Base-by-base conservation (phyloP, 208 protist genomes). In the Plasmodiophora brassicae region DNA sequence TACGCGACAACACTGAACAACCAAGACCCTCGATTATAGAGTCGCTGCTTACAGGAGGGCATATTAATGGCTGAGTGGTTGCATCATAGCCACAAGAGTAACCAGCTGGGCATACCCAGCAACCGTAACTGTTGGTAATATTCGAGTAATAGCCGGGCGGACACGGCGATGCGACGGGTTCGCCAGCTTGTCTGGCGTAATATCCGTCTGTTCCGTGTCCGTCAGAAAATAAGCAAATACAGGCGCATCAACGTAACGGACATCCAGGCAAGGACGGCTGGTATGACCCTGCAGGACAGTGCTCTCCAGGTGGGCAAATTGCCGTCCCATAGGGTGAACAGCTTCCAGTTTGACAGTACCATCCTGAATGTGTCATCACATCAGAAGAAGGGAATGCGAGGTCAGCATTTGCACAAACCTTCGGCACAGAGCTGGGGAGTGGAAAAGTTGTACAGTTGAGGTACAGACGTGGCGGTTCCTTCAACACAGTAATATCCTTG, bases 401-500 rank as follows among this genome's bases (percentile, higher is more conserved):
- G n/a, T n/a, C n/a, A n/a, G n/a, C n/a, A n/a, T n/a, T n/a, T n/a
- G 50, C 25, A 14, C 25, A 57, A 25, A 57, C 50, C 50, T 78
- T 78, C 65, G 5, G 65, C 5, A 32, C 65, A 78, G 41, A 78
- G 5, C n/a, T 78, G 65, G 41, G 65, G 65, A 38, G 65, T 78
- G 14, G 14, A 38, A 32, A 38, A 78, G 65, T 78, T 78, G 32
- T 32, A 32, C 20, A 36, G 41, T 78, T 78, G 65, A 38, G 32
- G n/a, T 44, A 78, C 65, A 5, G 65, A 32, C 41, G 65, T 78
- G 20, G 65, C 65, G n/a, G n/a, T 32, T 32, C 65, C 65, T 32
- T 78, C 65, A 38, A 78, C n/a, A 78, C 65, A 78, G 65, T 38
- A 78, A 32, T 78, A 78, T 78, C 65, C 65, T 5, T n/a, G 32